Conservation (phyloP, 2,329 filamentous ascomycete species). For the Epichloe gansuensis region DNA sequence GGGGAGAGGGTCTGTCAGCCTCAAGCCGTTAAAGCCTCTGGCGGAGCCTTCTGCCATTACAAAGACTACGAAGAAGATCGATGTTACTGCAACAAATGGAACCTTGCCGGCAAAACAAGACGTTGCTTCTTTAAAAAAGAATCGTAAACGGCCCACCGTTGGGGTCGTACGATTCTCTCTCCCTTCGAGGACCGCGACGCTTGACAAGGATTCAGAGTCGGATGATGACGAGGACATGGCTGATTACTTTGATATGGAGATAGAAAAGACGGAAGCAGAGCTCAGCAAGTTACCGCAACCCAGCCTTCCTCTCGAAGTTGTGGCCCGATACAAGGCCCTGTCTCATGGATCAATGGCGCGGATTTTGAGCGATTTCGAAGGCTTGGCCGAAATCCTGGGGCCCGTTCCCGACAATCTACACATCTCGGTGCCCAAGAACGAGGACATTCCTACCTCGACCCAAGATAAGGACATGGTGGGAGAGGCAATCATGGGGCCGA, state of each 20-base stretch:
- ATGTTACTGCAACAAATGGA: neutral
- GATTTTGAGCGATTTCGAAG: slow-evolving; percentile 32
- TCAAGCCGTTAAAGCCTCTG: neutral
- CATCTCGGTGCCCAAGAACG: neutral
- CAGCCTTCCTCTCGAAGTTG: slow-evolving; percentile 26
- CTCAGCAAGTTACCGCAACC: slow-evolving; percentile 32
- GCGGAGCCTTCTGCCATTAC: neutral
- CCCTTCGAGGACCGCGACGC: slow-evolving; percentile 22
- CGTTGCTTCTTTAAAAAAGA: slow-evolving; percentile 8
- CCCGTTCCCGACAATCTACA: slow-evolving; percentile 12
- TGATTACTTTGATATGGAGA: slow-evolving; percentile 41
- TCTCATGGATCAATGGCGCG: slow-evolving; percentile 36
- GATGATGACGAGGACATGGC: slow-evolving; percentile 48
- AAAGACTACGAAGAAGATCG: neutral
- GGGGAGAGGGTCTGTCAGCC: slow-evolving; percentile 11
- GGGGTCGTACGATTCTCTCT: slow-evolving; percentile 26
- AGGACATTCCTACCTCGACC: neutral
- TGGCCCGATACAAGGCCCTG: slow-evolving; percentile 33
- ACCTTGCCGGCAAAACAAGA: neutral
- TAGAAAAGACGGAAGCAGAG: slow-evolving; percentile 36
- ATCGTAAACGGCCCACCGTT: slow-evolving; percentile 17
- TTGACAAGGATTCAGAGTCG: slow-evolving; percentile 29
- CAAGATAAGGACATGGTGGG: neutral
- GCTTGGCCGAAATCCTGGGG: slow-evolving; percentile 30
- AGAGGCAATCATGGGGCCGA: neutral